These are phyloP conservation scores for Oenanthe javanica DNA, from an alignment of 140 eudicot species.

Conservation along the genomic window DNA sequence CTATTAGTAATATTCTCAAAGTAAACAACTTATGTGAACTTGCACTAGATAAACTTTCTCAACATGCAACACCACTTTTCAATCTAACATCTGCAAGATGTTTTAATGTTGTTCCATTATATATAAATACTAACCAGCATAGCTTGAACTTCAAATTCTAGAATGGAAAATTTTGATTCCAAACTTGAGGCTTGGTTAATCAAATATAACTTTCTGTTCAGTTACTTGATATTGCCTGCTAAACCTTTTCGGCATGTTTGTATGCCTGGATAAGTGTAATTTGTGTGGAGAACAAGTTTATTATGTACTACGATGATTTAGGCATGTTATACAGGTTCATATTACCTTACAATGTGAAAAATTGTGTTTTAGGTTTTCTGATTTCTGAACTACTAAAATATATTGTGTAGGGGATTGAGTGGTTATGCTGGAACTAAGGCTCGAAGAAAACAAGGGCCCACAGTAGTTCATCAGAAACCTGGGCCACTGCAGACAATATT, in stretches of 20 bases:
- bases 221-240: neutral
- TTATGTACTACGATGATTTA: neutral
- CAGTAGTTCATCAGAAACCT: constrained; percentile 89
- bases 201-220: no score
- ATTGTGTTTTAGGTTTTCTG: neutral
- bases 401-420: constrained; percentile 48
- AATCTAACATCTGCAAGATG: no score
- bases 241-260: neutral
- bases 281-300: neutral
- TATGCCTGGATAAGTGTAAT: neutral
- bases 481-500: constrained; percentile 91
- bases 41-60: no score
- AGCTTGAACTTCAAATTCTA: no score
- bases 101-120: no score
- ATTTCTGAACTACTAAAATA: constrained; percentile 9
- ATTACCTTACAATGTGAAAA: neutral
- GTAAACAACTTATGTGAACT: no score
- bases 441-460: constrained; percentile 68
- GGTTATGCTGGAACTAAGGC: constrained; percentile 72
- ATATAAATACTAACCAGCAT: no score
- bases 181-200: no score
- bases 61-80: no score
- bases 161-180: no score
- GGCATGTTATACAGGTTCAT: neutral
- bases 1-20: no score